These are phyloP conservation scores for Aquilaria yunnanensis DNA, from an alignment of 345 rosid species.

Conservation along the genomic window DNA sequence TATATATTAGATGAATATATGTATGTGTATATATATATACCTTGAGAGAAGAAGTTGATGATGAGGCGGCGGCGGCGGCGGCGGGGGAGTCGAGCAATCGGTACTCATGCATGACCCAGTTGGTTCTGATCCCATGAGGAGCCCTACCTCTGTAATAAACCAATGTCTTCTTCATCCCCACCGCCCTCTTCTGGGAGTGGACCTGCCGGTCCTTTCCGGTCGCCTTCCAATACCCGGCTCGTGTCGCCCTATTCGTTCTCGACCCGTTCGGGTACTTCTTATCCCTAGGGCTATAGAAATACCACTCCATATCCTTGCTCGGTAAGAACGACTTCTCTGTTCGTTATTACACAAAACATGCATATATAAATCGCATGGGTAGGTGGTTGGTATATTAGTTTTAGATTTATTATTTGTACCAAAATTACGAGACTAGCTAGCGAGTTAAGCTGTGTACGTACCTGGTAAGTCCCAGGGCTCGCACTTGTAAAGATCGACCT, in stretches of 20 bases:
- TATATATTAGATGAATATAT: too few species aligned
- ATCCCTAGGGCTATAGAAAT: conserved; percentile 68
- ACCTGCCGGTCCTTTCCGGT: conserved; percentile 60
- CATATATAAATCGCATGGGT: neutral
- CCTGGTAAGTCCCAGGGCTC: conserved; percentile 92
- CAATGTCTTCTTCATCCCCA: conserved; percentile 78
- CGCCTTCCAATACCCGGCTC: conserved; percentile 76
- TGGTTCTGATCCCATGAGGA: conserved; percentile 59
- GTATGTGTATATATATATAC: conserved; percentile 5
- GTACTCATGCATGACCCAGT: conserved; percentile 84
- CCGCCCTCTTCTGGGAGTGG: conserved; percentile 37
- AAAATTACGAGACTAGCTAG: neutral
- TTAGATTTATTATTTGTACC: too few species aligned
- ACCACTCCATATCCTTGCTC: conserved; percentile 82
- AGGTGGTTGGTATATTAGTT: neutral
- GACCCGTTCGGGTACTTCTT: conserved; percentile 80
- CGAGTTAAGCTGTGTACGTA: conserved; percentile 1
- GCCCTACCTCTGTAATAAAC: conserved; percentile 73
- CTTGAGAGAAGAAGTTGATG: conserved; percentile 24
- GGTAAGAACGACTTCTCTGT: conserved; percentile 68
- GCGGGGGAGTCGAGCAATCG: conserved; percentile 34
- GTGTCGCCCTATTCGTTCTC: conserved; percentile 68
- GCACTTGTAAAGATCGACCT: conserved; percentile 73
- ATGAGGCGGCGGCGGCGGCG: conserved; percentile 25
- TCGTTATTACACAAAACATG: neutral